Evolutionary conservation across 2,329 filamentous ascomycete genomes (phyloP).

Genomic region (Sclerotinia sclerotiorum): DNA sequence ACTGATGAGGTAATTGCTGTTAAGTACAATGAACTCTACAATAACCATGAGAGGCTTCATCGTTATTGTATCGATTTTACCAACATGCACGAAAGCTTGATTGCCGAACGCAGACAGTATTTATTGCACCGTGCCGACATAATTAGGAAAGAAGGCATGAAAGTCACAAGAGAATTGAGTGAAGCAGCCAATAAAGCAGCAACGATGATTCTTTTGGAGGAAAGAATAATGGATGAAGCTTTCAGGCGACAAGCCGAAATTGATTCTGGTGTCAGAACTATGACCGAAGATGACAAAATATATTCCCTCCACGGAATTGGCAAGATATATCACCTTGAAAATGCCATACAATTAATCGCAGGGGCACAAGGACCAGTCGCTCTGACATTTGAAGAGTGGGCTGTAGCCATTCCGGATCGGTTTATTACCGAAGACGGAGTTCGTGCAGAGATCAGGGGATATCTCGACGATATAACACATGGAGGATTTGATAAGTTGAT

Average conservation of each 20-base stretch:
- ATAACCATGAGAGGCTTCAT: not conserved
- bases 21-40: not conserved
- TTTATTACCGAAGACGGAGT: not conserved
- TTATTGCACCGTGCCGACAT: fast-evolving
- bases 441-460: not conserved
- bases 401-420: fast-evolving
- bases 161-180: not conserved
- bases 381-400: not conserved
- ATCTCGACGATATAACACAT: not conserved
- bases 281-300: not conserved
- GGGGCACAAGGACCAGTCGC: not conserved
- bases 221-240: not conserved
- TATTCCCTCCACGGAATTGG: not conserved
- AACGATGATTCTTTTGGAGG: not conserved
- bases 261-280: constrained; percentile 2
- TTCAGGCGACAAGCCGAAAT: constrained; percentile 9
- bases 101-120: not conserved
- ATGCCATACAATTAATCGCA: not conserved
- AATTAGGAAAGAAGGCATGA: fast-evolving
- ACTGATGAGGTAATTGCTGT: not conserved
- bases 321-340: fast-evolving
- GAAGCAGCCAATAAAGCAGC: not conserved
- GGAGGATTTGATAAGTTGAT: not conserved
- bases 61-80: constrained; percentile 10
- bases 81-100: not conserved